Conservation (phyloP, 192 early-diverging fungal genomes). For the Coemansia asiatica region DNA sequence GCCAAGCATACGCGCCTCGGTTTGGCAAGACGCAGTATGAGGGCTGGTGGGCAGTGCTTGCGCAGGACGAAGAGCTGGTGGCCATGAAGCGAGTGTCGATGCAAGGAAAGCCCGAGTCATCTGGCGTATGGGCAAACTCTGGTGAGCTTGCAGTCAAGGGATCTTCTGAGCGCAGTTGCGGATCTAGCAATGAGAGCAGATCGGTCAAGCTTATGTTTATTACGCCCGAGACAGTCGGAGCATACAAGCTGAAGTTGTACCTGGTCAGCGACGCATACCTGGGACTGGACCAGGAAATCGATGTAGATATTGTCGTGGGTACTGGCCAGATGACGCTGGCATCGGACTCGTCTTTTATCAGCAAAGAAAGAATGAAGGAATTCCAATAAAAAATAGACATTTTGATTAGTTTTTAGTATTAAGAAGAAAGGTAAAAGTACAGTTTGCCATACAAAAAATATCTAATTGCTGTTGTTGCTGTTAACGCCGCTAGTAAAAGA, state of each 20-base stretch:
- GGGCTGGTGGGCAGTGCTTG: constrained; percentile 90
- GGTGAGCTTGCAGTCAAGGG: constrained; percentile 33
- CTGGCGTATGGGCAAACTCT: constrained; percentile 15
- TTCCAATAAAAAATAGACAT: constrained; percentile 29
- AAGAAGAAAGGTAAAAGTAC: background rate
- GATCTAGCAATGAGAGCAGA: background rate
- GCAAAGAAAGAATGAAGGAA: constrained; percentile 37
- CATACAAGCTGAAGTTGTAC: constrained; percentile 58
- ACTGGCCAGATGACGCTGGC: constrained; percentile 27
- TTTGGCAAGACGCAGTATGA: constrained; percentile 94
- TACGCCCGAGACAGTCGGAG: constrained; percentile 63
- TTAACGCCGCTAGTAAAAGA: background rate
- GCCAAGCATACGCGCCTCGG: constrained; percentile 73
- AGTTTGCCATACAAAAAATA: background rate
- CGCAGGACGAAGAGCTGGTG: constrained; percentile 70
- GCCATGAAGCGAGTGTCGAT: constrained; percentile 78
- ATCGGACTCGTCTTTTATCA: constrained; percentile 20
- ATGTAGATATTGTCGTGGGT: constrained; percentile 46
- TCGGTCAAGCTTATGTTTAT: constrained; percentile 59
- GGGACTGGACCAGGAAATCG: constrained; percentile 66
- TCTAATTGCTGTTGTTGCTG: background rate
- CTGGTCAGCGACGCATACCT: constrained; percentile 80
- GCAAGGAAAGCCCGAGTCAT: constrained; percentile 40
- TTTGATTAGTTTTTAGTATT: background rate
- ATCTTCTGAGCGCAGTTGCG: background rate